Evolutionary conservation across 768 basidiomycete species (phyloP), one percentile per base, ranked within the genome.

Genomic region (Mycena albidolilacea): DNA sequence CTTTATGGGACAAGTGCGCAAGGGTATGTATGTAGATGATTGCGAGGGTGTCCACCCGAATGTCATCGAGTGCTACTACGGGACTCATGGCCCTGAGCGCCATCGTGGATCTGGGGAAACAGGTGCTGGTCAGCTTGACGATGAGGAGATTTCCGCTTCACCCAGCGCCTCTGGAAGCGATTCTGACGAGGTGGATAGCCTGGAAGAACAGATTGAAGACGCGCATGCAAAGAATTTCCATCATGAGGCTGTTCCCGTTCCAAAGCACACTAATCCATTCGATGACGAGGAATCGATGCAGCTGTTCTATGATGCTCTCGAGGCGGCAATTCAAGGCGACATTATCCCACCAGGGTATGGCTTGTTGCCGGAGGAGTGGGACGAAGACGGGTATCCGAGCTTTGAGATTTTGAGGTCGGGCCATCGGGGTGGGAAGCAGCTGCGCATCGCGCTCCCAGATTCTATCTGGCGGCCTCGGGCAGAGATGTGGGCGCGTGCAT

Each of bases 351-450:
- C 58, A 5, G 55, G 75, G 6, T 78, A 76, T 58, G 64, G 74
- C 3, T 57, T 79, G 11, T 64, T 64, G 5, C 57, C 70, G 17
- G 41, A 30, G 4, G 78, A 80, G 59, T 78, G 77, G 79, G 77
- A 67, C 4, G n/a, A n/a, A 0, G 69, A 61, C 0, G 46, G 50
- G 7, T 79, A 79, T 39, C 75, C 71, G 0, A 5, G 57, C 19
- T 55, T 52, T 7, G 70, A 74, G 55, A 68, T 74, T 30, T 38
- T 78, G 37, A 70, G 64, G 54, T 67, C 67, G 6, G 76, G 76
- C 2, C 61, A 65, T 3, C 59, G 38, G 2, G 58, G 70, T 11
- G 23, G 30, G 50, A 69, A 69, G 48, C 21, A 64, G 23, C 48
- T 78, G 3, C 48, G 54, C 0, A n/a, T 78, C 21, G 62, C 70